Percentiles rank a stretch among this genome's conserved stretches.
Conservation (phyloP, 2,329 filamentous ascomycete species). For the Macroventuria anomochaeta region DNA sequence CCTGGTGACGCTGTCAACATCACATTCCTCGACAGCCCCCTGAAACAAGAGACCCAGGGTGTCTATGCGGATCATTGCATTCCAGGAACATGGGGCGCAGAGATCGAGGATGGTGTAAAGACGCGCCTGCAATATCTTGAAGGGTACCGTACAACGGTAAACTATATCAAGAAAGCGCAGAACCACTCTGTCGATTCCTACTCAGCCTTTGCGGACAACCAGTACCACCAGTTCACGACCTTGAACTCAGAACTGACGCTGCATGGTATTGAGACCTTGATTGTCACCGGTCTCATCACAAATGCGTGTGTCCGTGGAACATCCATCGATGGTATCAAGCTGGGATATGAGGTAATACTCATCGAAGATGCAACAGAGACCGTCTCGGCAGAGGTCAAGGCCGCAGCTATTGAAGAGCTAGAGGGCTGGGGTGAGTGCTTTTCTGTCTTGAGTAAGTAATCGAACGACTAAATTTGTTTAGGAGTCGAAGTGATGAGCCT, state of each 20-base stretch:
- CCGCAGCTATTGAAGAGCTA: slow-evolving; percentile 24
- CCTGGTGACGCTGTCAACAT: slow-evolving; percentile 24
- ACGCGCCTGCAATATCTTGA: slow-evolving; percentile 28
- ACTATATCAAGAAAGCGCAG: slow-evolving; percentile 36
- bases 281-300: slow-evolving; percentile 28
- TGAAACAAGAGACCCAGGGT: slow-evolving; percentile 26
- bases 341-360: slow-evolving; percentile 30
- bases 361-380: slow-evolving; percentile 35
- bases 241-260: slow-evolving; percentile 25
- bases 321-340: slow-evolving; percentile 32
- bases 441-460: not conserved
- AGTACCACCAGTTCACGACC: slow-evolving; percentile 34
- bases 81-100: slow-evolving; percentile 26
- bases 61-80: slow-evolving; percentile 31
- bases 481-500: slow-evolving; percentile 32
- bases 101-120: slow-evolving; percentile 29
- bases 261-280: slow-evolving; percentile 27
- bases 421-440: slow-evolving; percentile 25
- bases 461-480: not conserved
- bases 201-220: slow-evolving; percentile 33
- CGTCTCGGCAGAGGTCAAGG: slow-evolving; percentile 22
- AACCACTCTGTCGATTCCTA: slow-evolving; percentile 33
- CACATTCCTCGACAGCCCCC: slow-evolving; percentile 26
- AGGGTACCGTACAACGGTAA: slow-evolving; percentile 27
- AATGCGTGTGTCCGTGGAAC: slow-evolving; percentile 32